Evolutionary conservation across 2,329 filamentous ascomycete genomes (phyloP).

Genomic region (Aphanocladium album): DNA sequence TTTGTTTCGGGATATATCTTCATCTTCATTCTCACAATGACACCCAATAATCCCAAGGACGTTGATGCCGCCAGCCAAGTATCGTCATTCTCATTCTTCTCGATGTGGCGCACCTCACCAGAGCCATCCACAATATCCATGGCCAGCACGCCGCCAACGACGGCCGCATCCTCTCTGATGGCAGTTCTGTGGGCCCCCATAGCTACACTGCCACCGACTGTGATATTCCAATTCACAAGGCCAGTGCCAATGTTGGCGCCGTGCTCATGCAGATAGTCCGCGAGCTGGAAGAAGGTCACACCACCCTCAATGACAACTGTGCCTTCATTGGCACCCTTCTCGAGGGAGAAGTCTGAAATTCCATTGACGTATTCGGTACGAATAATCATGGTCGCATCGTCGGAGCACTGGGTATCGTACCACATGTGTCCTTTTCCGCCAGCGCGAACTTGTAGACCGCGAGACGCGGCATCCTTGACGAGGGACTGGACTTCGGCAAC

Average conservation of each 20-base stretch:
- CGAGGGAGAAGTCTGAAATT: slow-evolving; percentile 41
- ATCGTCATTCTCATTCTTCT: slow-evolving; percentile 37
- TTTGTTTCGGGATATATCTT: slow-evolving; percentile 47
- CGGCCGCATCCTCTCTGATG: slow-evolving; percentile 43
- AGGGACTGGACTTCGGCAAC: slow-evolving; percentile 38
- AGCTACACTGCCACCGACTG: slow-evolving; percentile 43
- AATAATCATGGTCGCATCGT: slow-evolving; percentile 43
- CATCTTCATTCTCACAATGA: slow-evolving; percentile 44
- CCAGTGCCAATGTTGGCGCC: slow-evolving; percentile 45
- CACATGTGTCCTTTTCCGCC: slow-evolving; percentile 48
- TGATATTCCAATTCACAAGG: slow-evolving; percentile 51
- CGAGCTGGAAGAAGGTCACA: slow-evolving; percentile 48
- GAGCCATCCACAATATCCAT: slow-evolving; percentile 46
- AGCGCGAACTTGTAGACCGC: slow-evolving; percentile 38
- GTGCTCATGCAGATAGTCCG: slow-evolving; percentile 42
- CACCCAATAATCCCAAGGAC: slow-evolving; percentile 42
- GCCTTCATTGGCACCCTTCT: slow-evolving; percentile 26
- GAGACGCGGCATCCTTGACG: slow-evolving; percentile 35
- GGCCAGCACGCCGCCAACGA: slow-evolving; percentile 43
- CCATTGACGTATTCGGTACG: slow-evolving; percentile 39
- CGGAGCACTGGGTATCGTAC: slow-evolving; percentile 51
- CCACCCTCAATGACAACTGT: slow-evolving; percentile 46
- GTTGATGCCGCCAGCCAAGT: slow-evolving; percentile 49
- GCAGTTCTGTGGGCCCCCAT: slow-evolving; percentile 49
- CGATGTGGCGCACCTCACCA: slow-evolving; percentile 37